Evolutionary conservation across 1,284 basidiomycete genomes (phyloP).

Genomic region (Polyporus tsugae): DNA sequence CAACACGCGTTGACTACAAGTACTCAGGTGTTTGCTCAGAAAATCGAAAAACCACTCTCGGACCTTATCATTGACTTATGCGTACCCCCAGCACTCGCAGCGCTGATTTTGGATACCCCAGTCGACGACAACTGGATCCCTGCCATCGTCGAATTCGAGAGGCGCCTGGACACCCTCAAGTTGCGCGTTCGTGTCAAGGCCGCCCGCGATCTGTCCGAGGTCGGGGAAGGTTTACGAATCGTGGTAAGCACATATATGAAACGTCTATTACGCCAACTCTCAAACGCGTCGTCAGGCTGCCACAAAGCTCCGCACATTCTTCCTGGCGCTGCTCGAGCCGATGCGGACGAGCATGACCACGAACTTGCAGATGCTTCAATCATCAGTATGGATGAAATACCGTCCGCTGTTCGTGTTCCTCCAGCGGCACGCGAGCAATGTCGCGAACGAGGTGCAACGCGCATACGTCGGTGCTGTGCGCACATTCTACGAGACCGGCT

Average conservation of each 20-base stretch:
- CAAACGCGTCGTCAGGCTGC: conserved; percentile 65
- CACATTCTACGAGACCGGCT: conserved; percentile 96
- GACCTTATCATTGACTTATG: conserved; percentile 83
- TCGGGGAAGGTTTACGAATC: conserved; percentile 87
- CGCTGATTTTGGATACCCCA: conserved; percentile 83
- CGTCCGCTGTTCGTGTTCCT: conserved; percentile 88
- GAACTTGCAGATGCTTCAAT: conserved; percentile 94
- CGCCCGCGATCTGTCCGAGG: conserved; percentile 81
- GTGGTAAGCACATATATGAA: conserved; percentile 60
- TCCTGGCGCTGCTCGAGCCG: conserved; percentile 84
- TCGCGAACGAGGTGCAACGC: conserved; percentile 90
- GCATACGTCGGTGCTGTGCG: conserved; percentile 88
- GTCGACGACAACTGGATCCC: conserved; percentile 88
- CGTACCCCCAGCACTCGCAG: conserved; percentile 84
- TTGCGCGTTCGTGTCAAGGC: conserved; percentile 84
- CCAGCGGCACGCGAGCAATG: conserved; percentile 80
- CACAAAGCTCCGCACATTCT: conserved; percentile 89
- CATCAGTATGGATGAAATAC: conserved; percentile 88
- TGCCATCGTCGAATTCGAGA: conserved; percentile 83
- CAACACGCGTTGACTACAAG: not conserved
- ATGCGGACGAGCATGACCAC: conserved; percentile 87
- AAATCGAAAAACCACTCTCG: conserved; percentile 88
- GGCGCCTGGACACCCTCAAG: conserved; percentile 73
- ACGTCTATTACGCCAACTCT: not conserved
- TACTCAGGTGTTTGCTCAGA: conserved; percentile 53